Evolutionary conservation across 306 rosid species (phyloP).

Genomic region (Macrotyloma uniflorum): DNA sequence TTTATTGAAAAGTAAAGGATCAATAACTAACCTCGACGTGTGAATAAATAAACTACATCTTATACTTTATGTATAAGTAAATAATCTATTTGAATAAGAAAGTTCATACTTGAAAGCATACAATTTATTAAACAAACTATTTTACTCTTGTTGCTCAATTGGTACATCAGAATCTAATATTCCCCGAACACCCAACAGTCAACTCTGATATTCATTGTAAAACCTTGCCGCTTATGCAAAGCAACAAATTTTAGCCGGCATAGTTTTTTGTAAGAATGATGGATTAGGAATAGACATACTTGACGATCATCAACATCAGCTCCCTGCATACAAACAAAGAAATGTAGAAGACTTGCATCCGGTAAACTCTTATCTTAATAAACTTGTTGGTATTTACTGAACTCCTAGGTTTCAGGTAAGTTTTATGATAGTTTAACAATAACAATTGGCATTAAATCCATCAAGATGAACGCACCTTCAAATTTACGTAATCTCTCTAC

Average conservation of each 20-base stretch:
- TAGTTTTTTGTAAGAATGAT: conserved; percentile 28
- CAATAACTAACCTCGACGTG: too few species aligned
- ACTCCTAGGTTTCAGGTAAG: conserved; percentile 33
- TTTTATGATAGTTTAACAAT: too few species aligned
- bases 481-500: too few species aligned
- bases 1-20: too few species aligned
- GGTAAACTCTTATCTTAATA: conserved; percentile 51
- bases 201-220: too few species aligned
- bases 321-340: conserved; percentile 95
- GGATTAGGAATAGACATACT: conserved; percentile 55
- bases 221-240: conserved; percentile 18
- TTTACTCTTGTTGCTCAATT: conserved; percentile 2
- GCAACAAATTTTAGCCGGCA: conserved; percentile 22
- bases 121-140: conserved; percentile 9
- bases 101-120: conserved; percentile 74
- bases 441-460: too few species aligned
- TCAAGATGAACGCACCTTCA: too few species aligned
- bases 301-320: conserved; percentile 92
- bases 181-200: too few species aligned
- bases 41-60: too few species aligned
- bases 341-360: conserved; percentile 98
- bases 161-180: conserved; percentile 15
- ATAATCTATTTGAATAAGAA: too few species aligned
- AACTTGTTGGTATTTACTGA: conserved; percentile 35
- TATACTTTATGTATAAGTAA: too few species aligned